Conservation (phyloP, 352 stramenopile genomes). For the Saprolegnia parasitica region DNA sequence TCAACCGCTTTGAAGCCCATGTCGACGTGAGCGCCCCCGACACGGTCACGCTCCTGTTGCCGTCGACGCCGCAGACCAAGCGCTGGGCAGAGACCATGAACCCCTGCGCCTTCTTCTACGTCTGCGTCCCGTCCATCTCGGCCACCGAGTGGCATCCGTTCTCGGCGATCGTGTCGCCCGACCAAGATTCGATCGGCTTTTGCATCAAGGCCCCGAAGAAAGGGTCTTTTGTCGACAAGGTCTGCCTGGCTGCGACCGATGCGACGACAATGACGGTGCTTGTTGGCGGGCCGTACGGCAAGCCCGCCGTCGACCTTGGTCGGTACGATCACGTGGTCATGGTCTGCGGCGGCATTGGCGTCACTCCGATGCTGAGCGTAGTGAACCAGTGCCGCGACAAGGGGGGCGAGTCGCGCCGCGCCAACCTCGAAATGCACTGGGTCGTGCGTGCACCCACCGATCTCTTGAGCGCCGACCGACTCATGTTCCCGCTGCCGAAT, state of each 20-base stretch:
- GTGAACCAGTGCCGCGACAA: slow-evolving; percentile 62
- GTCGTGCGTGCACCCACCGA: slow-evolving; percentile 54
- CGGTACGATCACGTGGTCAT: slow-evolving; percentile 63
- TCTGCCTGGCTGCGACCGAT: slow-evolving; percentile 50
- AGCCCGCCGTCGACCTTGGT: slow-evolving; percentile 53
- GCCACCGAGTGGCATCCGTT: slow-evolving; percentile 73
- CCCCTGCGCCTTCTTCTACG: slow-evolving; percentile 68
- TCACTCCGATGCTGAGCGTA: slow-evolving; percentile 70
- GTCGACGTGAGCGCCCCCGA: slow-evolving; percentile 37
- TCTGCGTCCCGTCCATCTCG: slow-evolving; percentile 65
- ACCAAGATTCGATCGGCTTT: slow-evolving; percentile 76
- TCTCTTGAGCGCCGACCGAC: slow-evolving; percentile 66
- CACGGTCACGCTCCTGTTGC: slow-evolving; percentile 60
- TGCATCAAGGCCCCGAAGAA: slow-evolving; percentile 56
- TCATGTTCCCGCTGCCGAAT: slow-evolving; percentile 51
- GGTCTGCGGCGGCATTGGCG: slow-evolving; percentile 63
- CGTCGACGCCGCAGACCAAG: slow-evolving; percentile 47
- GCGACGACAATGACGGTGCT: slow-evolving; percentile 43
- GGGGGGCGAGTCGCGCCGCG: background rate
- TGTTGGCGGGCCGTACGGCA: slow-evolving; percentile 65
- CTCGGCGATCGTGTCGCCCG: slow-evolving; percentile 63
- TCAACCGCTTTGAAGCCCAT: slow-evolving; percentile 42
- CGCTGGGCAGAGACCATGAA: slow-evolving; percentile 54
- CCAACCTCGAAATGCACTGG: slow-evolving; percentile 35
- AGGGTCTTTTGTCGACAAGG: slow-evolving; percentile 39